Percentiles rank a stretch among this genome's conserved stretches.
phyloP scores from a whole-genome alignment of 2,329 filamentous ascomycete species.

The Talaromyces sp. region DNA sequence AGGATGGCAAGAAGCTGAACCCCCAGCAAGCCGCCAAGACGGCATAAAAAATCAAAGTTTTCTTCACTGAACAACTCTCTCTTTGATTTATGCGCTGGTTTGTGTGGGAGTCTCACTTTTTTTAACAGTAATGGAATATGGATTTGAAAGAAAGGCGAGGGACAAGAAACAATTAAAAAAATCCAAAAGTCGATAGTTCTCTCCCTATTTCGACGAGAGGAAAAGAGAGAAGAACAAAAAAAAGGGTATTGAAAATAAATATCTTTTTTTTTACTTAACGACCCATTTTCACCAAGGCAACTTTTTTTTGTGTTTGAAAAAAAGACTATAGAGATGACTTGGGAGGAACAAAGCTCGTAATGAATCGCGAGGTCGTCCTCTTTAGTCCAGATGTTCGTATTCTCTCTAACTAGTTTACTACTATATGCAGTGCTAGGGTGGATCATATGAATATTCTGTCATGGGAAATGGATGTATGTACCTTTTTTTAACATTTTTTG shows the following conservation, averaged over 20 bases:
- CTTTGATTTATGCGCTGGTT: slow-evolving; percentile 1
- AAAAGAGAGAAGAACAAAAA: background rate
- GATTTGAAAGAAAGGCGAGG: background rate
- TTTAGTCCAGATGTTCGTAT: slow-evolving; percentile 2
- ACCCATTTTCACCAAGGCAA: background rate
- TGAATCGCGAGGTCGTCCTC: slow-evolving; percentile 5
- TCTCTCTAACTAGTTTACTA: background rate
- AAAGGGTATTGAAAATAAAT: slow-evolving; percentile 1
- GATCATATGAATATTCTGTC: background rate
- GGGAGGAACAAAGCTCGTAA: slow-evolving; percentile 7
- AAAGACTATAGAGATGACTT: slow-evolving; percentile 4
- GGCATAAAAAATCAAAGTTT: slow-evolving; percentile 25
- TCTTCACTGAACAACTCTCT: background rate
- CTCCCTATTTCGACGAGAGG: background rate
- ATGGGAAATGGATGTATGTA: slow-evolving; percentile 3
- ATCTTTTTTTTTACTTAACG: background rate
- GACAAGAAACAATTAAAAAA: background rate
- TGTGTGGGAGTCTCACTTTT: background rate
- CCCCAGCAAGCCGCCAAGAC: slow-evolving; percentile 73
- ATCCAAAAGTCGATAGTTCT: background rate
- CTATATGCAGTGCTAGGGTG: slow-evolving; percentile 1
- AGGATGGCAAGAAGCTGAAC: slow-evolving; percentile 99
- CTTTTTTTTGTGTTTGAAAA: background rate
- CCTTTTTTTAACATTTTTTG: background rate
- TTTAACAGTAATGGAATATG: slow-evolving; percentile 1